Base-by-base conservation (phyloP, 1,139 yeast species). In the Yamadazyma conglobata region DNA sequence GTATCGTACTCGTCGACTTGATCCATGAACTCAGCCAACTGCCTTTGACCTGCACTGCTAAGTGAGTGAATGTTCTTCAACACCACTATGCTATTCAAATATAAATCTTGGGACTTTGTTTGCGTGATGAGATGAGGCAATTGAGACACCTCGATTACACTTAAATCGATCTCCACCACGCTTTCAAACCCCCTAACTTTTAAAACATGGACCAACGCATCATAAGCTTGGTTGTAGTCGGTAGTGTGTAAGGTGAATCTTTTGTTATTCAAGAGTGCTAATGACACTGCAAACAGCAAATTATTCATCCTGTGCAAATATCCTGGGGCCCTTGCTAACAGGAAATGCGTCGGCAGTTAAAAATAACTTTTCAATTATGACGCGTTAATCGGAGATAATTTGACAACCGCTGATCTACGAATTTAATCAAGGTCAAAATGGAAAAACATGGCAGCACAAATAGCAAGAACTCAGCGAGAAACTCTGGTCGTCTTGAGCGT, bases 1-100 rank as follows among this genome's bases (percentile, higher is more conserved):
- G 58, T 55, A 34, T 59, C 57, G 43, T 47, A 60, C 24, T 50
- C 49, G 27, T 63, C 64, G 11, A 67, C 28, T 38, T 56, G 48
- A 30, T 54, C 44, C n/a, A 65, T 39, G n/a, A 59, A 38, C 16
- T 46, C 41, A 9, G 58, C 51, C 32, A 61, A 42, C 27, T 47
- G 40, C 28, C 46, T 50, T 32, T 60, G 68, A 9, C 42, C 46
- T 5, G 36, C 38, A 2, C 23, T 22, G 2, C 46, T 18, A 16
- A 49, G 28, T 12, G 35, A 31, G 28, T 56, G 57, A 19, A 31
- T 39, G 39, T 31, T 45, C 38, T 26, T 17, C 19, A 33, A 24
- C 6, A 42, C 22, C 5, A 37, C 19, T 14, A 40, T 32, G 9
- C 31, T 31, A 14, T 24, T 21, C 3, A 35, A 15, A 21, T 14